Percentiles rank a stretch among this genome's conserved stretches.
Evolutionary conservation across 495 filamentous ascomycete species (phyloP).

Genomic region (Chaetomium tenue): DNA sequence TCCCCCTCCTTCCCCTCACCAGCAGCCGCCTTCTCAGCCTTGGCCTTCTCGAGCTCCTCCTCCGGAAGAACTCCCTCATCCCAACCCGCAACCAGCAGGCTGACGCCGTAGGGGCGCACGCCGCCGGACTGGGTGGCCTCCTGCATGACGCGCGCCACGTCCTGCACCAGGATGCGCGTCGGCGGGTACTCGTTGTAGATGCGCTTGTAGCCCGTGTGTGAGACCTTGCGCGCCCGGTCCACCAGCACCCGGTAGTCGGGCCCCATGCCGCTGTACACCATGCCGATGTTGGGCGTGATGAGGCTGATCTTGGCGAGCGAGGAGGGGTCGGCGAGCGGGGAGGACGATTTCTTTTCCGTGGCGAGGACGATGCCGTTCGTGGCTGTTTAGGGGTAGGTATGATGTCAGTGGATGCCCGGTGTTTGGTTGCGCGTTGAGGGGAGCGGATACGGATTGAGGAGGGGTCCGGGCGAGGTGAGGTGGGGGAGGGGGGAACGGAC

Average conservation of each 20-base stretch:
- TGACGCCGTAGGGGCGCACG: constrained; percentile 97
- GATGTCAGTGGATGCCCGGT: neutral
- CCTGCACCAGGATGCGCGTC: constrained; percentile 96
- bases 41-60: constrained; percentile 65
- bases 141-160: constrained; percentile 96
- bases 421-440: neutral
- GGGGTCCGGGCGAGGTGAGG: neutral
- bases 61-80: constrained; percentile 93
- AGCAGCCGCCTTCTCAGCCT: constrained; percentile 41
- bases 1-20: constrained; percentile 46
- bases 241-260: constrained; percentile 97
- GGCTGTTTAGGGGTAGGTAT: constrained; percentile 50
- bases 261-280: constrained; percentile 99
- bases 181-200: constrained; percentile 99
- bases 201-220: constrained; percentile 99
- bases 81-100: constrained; percentile 93
- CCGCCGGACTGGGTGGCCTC: constrained; percentile 97
- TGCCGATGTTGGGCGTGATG: constrained; percentile 98
- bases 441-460: neutral
- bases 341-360: constrained; percentile 98
- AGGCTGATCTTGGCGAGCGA: constrained; percentile 97
- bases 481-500: constrained; percentile 45
- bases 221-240: constrained; percentile 95
- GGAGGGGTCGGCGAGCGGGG: constrained; percentile 86
- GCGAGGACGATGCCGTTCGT: constrained; percentile 99